Evolutionary conservation across 352 stramenopile species (phyloP), one percentile per base, ranked within the genome.

Genomic region (Phytophthora brassicae): DNA sequence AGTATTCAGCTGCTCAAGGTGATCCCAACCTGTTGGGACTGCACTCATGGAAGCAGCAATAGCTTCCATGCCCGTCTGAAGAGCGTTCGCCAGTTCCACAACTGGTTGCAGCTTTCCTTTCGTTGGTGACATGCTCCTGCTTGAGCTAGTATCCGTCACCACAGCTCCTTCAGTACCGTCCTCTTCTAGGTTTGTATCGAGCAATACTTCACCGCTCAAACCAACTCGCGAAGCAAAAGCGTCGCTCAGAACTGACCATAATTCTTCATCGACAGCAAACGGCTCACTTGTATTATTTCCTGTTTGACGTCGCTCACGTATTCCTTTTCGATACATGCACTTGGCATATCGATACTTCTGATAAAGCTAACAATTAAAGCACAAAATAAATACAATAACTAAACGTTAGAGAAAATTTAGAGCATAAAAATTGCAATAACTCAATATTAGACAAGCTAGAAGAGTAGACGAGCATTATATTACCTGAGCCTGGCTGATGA

Each of bases 341-440:
- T 49, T 49, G 13, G 33, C n/a, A 14, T 49, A 33, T n/a, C 43
- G 14, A 29, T 49, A 49, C 43, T 49, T 49, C 19, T 42, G 35
- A n/a, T 16, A 42, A 16, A 42, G 13, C 3, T 42, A 19, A n/a
- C n/a, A n/a, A n/a, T n/a, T n/a, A n/a, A n/a, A n/a, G n/a, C n/a
- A n/a, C n/a, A n/a, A n/a, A n/a, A n/a, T n/a, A n/a, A n/a, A n/a
- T n/a, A n/a, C n/a, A n/a, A n/a, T n/a, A n/a, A n/a, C n/a, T n/a
- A 4, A 42, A 7, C 14, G n/a, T 42, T 31, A 31, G 8, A 31
- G 26, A 4, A 31, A 31, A 31, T n/a, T n/a, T n/a, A 31, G 26
- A 31, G 8, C 26, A 31, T 8, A n/a, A n/a, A n/a, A n/a, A n/a
- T n/a, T n/a, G n/a, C n/a, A n/a, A n/a, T n/a, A n/a, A n/a, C n/a